phyloP scores from a whole-genome alignment of 1,284 basidiomycete species.

The Abortiporus biennis region DNA sequence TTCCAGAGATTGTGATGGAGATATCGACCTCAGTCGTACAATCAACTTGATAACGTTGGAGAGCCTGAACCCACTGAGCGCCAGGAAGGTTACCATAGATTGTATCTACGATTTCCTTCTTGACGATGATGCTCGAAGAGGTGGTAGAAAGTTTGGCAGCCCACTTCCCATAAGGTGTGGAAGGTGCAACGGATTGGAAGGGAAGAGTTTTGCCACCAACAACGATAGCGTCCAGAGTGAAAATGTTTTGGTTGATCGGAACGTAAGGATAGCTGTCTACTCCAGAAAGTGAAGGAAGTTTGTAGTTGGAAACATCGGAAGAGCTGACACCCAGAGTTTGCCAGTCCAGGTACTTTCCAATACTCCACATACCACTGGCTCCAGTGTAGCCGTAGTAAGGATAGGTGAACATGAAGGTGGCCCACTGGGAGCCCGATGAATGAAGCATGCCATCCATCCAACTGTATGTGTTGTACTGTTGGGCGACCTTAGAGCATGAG shows the following conservation, averaged over 20 bases:
- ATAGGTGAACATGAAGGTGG: background rate
- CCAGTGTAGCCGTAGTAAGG: too few species aligned
- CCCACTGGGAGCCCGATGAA: background rate
- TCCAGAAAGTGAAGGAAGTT: background rate
- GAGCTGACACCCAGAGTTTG: background rate
- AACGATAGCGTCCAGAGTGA: slow-evolving; percentile 3
- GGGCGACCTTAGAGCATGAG: background rate
- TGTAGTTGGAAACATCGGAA: background rate
- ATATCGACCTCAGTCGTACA: slow-evolving; percentile 4
- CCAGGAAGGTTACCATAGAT: slow-evolving; percentile 2
- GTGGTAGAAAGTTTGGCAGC: slow-evolving; percentile 2
- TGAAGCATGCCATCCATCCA: background rate
- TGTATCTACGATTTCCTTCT: slow-evolving; percentile 4
- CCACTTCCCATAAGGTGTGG: background rate
- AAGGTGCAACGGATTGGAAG: background rate
- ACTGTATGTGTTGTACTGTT: background rate
- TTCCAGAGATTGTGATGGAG: slow-evolving; percentile 2
- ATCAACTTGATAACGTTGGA: background rate
- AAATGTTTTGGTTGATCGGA: background rate
- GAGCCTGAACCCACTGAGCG: background rate
- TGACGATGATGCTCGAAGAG: background rate
- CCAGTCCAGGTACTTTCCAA: slow-evolving; percentile 1
- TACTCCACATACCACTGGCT: slow-evolving; percentile 3
- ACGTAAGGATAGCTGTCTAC: background rate
- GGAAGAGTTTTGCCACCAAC: background rate